Percentiles rank a stretch among this genome's conserved stretches.
Conservation (phyloP, 768 basidiomycete genomes). For the Podaxis sp. region DNA sequence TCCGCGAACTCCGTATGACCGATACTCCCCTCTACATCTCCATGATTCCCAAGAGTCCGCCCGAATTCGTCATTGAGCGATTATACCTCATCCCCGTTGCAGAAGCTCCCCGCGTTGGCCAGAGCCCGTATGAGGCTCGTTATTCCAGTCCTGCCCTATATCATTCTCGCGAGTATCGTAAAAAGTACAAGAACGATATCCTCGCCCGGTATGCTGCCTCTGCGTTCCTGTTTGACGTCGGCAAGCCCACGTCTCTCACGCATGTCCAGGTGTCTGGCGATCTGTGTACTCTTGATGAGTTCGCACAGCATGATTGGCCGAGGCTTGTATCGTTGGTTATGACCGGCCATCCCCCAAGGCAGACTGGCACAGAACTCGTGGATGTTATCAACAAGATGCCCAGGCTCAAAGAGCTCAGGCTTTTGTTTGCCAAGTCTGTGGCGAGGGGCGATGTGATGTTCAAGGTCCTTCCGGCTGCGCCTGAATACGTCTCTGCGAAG, state of each 20-base stretch:
- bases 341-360: constrained; percentile 36
- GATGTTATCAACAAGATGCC: constrained; percentile 36
- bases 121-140: constrained; percentile 36
- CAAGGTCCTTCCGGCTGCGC: constrained; percentile 21
- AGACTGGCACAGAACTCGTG: constrained; percentile 25
- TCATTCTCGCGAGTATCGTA: constrained; percentile 37
- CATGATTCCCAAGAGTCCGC: constrained; percentile 30
- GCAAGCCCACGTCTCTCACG: constrained; percentile 27
- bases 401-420: constrained; percentile 26
- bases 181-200: constrained; percentile 33
- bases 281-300: constrained; percentile 29
- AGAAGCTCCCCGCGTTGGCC: constrained; percentile 39
- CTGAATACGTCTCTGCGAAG: constrained; percentile 16
- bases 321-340: constrained; percentile 35
- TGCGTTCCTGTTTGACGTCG: constrained; percentile 30
- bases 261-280: constrained; percentile 39
- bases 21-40: constrained; percentile 39
- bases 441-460: constrained; percentile 26
- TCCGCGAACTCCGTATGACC: constrained; percentile 34
- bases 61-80: constrained; percentile 30
- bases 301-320: constrained; percentile 33
- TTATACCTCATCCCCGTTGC: constrained; percentile 37
- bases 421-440: constrained; percentile 29
- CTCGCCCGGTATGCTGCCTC: constrained; percentile 28
- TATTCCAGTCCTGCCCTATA: constrained; percentile 32